These are phyloP conservation scores for Pseudocercospora pini-densiflorae DNA, from an alignment of 2,329 filamentous ascomycete genomes.

Conservation along the genomic window DNA sequence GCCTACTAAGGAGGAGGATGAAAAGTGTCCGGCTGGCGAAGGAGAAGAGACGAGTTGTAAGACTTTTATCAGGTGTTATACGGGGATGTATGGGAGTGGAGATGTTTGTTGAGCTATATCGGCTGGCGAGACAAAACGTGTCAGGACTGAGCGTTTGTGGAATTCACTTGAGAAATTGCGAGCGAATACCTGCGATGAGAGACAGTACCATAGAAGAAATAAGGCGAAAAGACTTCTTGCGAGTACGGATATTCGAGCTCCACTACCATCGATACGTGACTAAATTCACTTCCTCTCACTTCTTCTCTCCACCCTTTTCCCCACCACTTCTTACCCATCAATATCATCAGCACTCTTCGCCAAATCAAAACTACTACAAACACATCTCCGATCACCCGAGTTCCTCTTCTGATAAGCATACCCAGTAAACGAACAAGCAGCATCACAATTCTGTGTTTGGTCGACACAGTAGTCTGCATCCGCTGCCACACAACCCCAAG, in stretches of 20 bases:
- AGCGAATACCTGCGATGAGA: too few species aligned
- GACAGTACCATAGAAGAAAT: too few species aligned
- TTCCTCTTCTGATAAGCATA: neutral
- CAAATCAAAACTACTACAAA: neutral
- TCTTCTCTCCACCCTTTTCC: too few species aligned
- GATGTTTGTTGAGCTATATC: neutral
- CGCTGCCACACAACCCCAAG: neutral
- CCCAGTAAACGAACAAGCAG: neutral
- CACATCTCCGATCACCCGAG: neutral
- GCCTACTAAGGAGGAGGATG: neutral
- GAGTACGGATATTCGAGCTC: too few species aligned
- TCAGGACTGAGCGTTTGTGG: too few species aligned
- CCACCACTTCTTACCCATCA: too few species aligned
- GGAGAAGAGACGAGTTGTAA: conserved; percentile 5
- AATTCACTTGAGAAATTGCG: too few species aligned
- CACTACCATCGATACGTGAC: too few species aligned
- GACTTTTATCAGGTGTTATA: conserved; percentile 22
- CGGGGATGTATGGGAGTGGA: conserved; percentile 15
- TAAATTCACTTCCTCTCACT: too few species aligned
- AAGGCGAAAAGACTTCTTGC: too few species aligned
- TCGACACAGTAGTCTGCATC: neutral
- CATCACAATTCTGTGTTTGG: neutral
- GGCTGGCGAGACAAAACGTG: too few species aligned
- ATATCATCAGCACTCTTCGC: neutral
- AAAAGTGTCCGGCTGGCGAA: conserved; percentile 1